A percentile compares a stretch with the other conserved stretches of the same genome.
These are phyloP conservation scores for Pseudopyrenochaeta lycopersici DNA, from an alignment of 2,329 filamentous ascomycete species.

Conservation along the genomic window DNA sequence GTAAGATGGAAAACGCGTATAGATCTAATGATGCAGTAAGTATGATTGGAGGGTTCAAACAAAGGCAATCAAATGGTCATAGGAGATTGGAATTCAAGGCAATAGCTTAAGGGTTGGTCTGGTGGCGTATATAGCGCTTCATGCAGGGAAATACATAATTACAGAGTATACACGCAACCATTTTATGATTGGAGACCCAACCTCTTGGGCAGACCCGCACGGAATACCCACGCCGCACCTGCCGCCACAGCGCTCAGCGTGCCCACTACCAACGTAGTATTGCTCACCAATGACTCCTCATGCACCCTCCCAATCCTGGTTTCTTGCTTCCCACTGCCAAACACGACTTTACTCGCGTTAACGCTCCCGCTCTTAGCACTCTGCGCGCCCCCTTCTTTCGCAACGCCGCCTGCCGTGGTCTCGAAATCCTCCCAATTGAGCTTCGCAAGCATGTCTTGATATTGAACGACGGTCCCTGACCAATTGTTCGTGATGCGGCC, in stretches of 20 bases:
- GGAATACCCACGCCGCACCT: slow-evolving; percentile 43
- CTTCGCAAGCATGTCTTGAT: slow-evolving; percentile 58
- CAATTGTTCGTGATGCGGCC: slow-evolving; percentile 68
- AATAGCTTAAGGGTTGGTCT: no score
- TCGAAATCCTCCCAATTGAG: slow-evolving; percentile 59
- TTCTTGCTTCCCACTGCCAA: slow-evolving; percentile 43
- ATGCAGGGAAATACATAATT: no score
- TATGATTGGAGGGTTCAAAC: background rate
- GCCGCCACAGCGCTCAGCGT: slow-evolving; percentile 47
- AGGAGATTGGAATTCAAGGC: no score
- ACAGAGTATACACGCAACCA: no score
- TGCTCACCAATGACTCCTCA: slow-evolving; percentile 56
- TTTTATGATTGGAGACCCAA: slow-evolving; percentile 10
- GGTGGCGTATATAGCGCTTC: no score
- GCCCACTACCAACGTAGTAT: slow-evolving; percentile 47
- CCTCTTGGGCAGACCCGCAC: slow-evolving; percentile 20
- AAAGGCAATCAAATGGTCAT: background rate
- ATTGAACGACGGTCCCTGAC: slow-evolving; percentile 62
- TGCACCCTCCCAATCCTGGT: slow-evolving; percentile 53
- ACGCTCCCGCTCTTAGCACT: background rate
- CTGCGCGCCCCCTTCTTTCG: background rate
- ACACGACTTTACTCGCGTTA: slow-evolving; percentile 44
- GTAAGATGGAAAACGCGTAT: background rate
- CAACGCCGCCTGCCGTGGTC: slow-evolving; percentile 13
- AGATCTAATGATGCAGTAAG: background rate